phyloP scores from a whole-genome alignment of 192 early-diverging fungal species.

The Endogone sp. region DNA sequence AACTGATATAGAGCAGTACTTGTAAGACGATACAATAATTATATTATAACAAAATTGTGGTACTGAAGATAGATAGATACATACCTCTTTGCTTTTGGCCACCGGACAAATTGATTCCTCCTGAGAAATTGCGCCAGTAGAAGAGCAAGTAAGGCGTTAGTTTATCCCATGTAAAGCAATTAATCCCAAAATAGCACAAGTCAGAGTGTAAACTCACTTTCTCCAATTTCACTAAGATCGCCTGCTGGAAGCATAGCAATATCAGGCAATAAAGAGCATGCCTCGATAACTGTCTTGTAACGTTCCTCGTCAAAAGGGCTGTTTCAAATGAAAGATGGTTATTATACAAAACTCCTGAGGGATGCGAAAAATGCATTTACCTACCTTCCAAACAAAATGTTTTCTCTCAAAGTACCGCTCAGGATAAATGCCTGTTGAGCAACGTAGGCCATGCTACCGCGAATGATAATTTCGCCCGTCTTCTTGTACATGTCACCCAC shows the following conservation, averaged over 20 bases:
- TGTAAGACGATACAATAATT: too few relatives aligned
- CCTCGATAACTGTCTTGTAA: conserved; percentile 37
- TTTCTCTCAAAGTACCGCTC: conserved; percentile 38
- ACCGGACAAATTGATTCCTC: conserved; percentile 48
- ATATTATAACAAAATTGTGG: too few relatives aligned
- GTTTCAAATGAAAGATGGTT: too few relatives aligned
- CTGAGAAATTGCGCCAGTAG: too few relatives aligned
- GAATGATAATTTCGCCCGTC: conserved; percentile 43
- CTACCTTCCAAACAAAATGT: conserved; percentile 30
- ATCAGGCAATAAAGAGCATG: conserved; percentile 67
- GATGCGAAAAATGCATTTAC: too few relatives aligned
- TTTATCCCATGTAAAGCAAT: too few relatives aligned
- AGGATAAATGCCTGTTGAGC: conserved; percentile 46
- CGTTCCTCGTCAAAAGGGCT: background rate
- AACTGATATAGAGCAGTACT: too few relatives aligned
- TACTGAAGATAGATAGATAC: conserved; percentile 67
- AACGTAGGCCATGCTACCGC: conserved; percentile 59
- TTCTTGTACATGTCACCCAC: conserved; percentile 81
- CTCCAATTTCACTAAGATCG: conserved; percentile 61
- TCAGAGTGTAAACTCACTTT: conserved; percentile 58
- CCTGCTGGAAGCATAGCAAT: conserved; percentile 53
- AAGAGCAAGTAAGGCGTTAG: too few relatives aligned
- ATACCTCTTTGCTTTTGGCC: conserved; percentile 2
- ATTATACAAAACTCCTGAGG: too few relatives aligned
- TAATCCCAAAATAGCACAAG: too few relatives aligned